Conservation (phyloP, 2,329 filamentous ascomycete species). For the Hypoxylon sp. region DNA sequence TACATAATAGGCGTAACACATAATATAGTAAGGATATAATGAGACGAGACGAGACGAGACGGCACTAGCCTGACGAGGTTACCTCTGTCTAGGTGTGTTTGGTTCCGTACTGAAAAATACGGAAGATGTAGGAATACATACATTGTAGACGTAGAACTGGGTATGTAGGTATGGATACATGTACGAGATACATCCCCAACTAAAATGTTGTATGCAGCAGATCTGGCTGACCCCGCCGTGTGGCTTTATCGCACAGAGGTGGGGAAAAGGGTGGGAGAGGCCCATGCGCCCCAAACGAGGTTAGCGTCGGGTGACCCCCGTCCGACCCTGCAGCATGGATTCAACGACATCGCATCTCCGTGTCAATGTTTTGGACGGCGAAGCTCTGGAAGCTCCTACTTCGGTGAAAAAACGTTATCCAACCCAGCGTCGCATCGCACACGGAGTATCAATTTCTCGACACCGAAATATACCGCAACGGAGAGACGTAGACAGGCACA, state of each 20-base stretch:
- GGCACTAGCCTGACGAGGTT: conserved; percentile 7
- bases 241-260: conserved; percentile 35
- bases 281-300: conserved; percentile 7
- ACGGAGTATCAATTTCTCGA: conserved; percentile 12
- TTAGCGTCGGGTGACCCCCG: conserved; percentile 37
- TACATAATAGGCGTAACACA: conserved; percentile 18
- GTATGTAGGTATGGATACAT: no score
- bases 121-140: conserved; percentile 16
- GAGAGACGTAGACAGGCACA: background rate
- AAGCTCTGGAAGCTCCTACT: conserved; percentile 8
- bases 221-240: conserved; percentile 33
- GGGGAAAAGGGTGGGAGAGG: conserved; percentile 20
- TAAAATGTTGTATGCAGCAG: background rate
- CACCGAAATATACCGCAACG: conserved; percentile 21
- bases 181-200: background rate
- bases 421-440: conserved; percentile 3
- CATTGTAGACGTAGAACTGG: background rate
- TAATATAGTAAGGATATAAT: conserved; percentile 20
- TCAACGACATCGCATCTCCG: conserved; percentile 41
- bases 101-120: conserved; percentile 9
- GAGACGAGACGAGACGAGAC: conserved; percentile 30
- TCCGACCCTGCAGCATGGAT: conserved; percentile 35
- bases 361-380: conserved; percentile 4
- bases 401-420: background rate
- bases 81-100: background rate